Conservation (phyloP, 225 moss, liverwort and hornwort genomes). For the Bryoerythrophyllum caledonicum region DNA sequence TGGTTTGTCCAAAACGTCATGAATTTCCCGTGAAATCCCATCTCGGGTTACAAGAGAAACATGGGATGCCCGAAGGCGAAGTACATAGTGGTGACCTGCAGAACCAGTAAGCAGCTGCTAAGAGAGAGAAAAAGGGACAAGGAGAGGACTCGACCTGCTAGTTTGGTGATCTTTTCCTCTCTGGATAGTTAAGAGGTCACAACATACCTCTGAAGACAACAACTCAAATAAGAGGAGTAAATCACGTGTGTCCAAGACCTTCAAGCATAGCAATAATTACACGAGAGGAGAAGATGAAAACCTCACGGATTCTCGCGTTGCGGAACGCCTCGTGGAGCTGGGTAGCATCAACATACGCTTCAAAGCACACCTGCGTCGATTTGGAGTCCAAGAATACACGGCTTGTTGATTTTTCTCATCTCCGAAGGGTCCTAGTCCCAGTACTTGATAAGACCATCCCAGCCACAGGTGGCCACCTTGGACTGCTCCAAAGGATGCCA, state of each 20-base stretch:
- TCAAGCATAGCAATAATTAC: constrained; percentile 10
- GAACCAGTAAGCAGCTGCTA: neutral
- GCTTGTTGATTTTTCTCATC: too few relatives aligned
- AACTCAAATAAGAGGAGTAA: neutral
- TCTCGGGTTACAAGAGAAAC: neutral
- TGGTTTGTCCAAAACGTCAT: constrained; percentile 2
- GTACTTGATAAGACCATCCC: constrained; percentile 96
- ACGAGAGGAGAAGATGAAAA: constrained; percentile 18
- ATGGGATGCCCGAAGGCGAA: neutral
- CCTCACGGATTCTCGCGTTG: constrained; percentile 10
- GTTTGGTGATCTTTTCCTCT: neutral
- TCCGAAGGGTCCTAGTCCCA: constrained; percentile 56
- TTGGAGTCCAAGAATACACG: neutral
- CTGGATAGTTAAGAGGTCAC: neutral
- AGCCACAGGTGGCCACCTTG: constrained; percentile 96
- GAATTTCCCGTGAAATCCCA: neutral
- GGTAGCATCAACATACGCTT: neutral
- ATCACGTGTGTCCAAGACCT: neutral
- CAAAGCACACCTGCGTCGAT: neutral
- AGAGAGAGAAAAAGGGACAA: neutral
- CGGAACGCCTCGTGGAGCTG: neutral
- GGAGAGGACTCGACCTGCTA: neutral
- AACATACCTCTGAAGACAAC: constrained; percentile 1
- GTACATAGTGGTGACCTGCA: neutral
- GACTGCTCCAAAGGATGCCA: constrained; percentile 99